Evolutionary conservation across 1,284 basidiomycete genomes (phyloP).

Genomic region (Schizophyllum commune): DNA sequence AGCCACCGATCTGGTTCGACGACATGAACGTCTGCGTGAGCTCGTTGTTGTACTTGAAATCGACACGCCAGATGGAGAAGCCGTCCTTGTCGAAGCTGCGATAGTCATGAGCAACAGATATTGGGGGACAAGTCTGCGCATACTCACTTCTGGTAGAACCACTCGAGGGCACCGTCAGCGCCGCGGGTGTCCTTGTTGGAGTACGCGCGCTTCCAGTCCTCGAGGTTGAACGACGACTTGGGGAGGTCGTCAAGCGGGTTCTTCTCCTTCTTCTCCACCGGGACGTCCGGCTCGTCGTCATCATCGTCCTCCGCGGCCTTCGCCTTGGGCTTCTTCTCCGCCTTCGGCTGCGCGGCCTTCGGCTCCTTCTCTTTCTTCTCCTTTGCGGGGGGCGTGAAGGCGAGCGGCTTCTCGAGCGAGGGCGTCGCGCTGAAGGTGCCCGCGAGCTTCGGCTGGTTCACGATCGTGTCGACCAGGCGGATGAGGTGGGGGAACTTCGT

Average conservation of each 20-base stretch:
- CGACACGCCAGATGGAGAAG: conserved; percentile 87
- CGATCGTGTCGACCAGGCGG: conserved; percentile 80
- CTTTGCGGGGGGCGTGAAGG: conserved; percentile 49
- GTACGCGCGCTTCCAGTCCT: conserved; percentile 98
- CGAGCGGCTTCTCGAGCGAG: conserved; percentile 67
- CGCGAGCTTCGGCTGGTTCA: conserved; percentile 75
- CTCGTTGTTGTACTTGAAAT: conserved; percentile 98
- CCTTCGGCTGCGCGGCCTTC: conserved; percentile 44
- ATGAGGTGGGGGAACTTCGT: conserved; percentile 70
- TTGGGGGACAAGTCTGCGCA: conserved; percentile 7
- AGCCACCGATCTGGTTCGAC: conserved; percentile 83
- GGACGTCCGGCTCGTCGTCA: conserved; percentile 43
- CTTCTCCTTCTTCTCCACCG: conserved; percentile 60
- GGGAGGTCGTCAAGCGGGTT: conserved; percentile 92
- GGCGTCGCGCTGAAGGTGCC: conserved; percentile 53
- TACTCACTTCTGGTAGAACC: conserved; percentile 85
- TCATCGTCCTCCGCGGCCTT: conserved; percentile 51
- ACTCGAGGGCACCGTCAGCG: conserved; percentile 65
- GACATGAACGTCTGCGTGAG: conserved; percentile 93
- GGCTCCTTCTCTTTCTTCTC: conserved; percentile 56
- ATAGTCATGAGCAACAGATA: conserved; percentile 5
- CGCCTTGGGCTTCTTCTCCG: conserved; percentile 55
- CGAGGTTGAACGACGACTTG: conserved; percentile 89
- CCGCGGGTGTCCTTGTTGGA: conserved; percentile 95
- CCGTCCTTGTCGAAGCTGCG: conserved; percentile 83